Evolutionary conservation across 495 filamentous ascomycete species (phyloP).

Genomic region (Trichoderma virens): DNA sequence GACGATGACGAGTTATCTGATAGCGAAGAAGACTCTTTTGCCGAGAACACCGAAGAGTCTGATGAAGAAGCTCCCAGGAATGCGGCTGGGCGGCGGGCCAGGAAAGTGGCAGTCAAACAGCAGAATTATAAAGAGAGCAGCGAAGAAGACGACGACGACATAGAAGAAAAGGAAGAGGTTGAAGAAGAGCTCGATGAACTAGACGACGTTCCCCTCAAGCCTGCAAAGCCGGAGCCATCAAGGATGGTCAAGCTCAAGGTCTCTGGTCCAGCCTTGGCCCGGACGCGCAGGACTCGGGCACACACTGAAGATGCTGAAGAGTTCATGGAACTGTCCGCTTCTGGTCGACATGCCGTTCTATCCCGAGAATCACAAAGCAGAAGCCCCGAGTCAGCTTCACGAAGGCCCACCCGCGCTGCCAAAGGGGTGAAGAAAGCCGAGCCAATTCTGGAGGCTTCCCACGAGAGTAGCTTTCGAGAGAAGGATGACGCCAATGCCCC

Average conservation of each 20-base stretch:
- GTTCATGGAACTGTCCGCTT: constrained; percentile 55
- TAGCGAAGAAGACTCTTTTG: constrained; percentile 55
- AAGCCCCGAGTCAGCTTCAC: constrained; percentile 53
- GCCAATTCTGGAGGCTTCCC: constrained; percentile 52
- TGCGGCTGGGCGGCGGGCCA: constrained; percentile 61
- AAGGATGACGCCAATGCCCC: constrained; percentile 9
- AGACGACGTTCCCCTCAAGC: neutral
- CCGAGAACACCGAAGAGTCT: constrained; percentile 56
- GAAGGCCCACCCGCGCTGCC: constrained; percentile 47
- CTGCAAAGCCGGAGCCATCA: constrained; percentile 8
- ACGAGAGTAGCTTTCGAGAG: constrained; percentile 27
- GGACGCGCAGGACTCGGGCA: constrained; percentile 38
- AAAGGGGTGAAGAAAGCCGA: constrained; percentile 57
- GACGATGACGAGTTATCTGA: constrained; percentile 55
- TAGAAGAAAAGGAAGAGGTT: constrained; percentile 20
- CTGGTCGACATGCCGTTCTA: constrained; percentile 62
- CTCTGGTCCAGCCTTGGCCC: constrained; percentile 14
- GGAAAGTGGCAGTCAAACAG: constrained; percentile 49
- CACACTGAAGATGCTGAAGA: constrained; percentile 39
- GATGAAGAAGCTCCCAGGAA: constrained; percentile 51
- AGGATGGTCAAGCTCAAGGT: constrained; percentile 25
- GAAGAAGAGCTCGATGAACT: constrained; percentile 17
- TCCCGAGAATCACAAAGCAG: constrained; percentile 43
- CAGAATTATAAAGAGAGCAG: constrained; percentile 41
- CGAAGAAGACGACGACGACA: constrained; percentile 29